Evolutionary conservation across 768 basidiomycete species (phyloP), one percentile per base, ranked within the genome.

Genomic region (Amanita pseudoporphyria): DNA sequence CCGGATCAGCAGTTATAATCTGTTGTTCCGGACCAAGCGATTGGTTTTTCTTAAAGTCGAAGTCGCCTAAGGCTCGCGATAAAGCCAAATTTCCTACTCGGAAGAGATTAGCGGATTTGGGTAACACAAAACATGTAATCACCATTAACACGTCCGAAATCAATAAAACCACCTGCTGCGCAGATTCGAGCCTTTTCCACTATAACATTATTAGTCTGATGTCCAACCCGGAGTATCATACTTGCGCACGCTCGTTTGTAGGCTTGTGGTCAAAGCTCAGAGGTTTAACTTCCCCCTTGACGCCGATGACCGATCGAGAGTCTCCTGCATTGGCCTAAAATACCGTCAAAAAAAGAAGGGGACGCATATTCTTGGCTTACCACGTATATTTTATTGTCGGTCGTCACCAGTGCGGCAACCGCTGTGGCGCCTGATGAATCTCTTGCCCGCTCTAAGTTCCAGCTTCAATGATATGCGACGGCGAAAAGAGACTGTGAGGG

Each of bases 361-460:
- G 28, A 53, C 16, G 47, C 6, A 36, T 39, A 46, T 41, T 37
- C 46, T 36, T 36, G 4, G 67, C 86, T 53, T 73, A 92, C 87
- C 43, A 87, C 85, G 62, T 81, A 84, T 55, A 95, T 81, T 64
- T 84, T 82, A 30, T 69, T 65, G 62, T 95, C 87, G 24, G 73
- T 63, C 9, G 93, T 92, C 36, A 96, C 64, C 47, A 99, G 67
- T 14, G 84, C 87, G 9, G 90, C 83, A 12, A 98, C 89, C 6
- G 96, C 94, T 1, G 96, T 99, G 62, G 93, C 96, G 7, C 96
- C 96, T 7, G 94, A 96, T 2, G 93, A 87, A 65, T 99, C 96
- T 56, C 85, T 79, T 49, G 81, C 78, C 67, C 89, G 92, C 52
- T 80, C 77, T 42, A 92, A 87, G 28, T 42, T 41, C 47, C 36